Percentiles rank a stretch among this genome's conserved stretches.
Conservation (phyloP, 208 protist genomes). For the Wallacemonas sp. region DNA sequence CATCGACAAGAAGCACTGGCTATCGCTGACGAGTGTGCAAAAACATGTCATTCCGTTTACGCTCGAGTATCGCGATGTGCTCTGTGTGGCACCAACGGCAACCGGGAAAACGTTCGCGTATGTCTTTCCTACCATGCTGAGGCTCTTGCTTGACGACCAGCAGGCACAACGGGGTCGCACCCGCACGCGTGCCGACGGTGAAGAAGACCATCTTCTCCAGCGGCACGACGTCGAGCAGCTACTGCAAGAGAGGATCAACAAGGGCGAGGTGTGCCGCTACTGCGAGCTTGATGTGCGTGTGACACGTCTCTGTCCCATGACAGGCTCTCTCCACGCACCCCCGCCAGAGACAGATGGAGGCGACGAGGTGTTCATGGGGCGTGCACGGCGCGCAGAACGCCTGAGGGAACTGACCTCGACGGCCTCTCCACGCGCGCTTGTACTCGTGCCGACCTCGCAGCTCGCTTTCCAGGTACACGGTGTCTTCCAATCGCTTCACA, state of each 20-base stretch:
- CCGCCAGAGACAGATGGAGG: conserved; percentile 10
- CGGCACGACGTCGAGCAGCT: conserved; percentile 53
- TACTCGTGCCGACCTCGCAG: conserved; percentile 75
- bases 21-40: conserved; percentile 56
- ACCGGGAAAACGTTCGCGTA: conserved; percentile 93
- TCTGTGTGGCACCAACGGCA: conserved; percentile 84
- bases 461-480: conserved; percentile 56
- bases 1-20: conserved; percentile 12
- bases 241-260: conserved; percentile 58
- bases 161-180: background rate
- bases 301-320: conserved; percentile 66
- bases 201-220: conserved; percentile 17
- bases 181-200: background rate
- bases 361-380: conserved; percentile 6
- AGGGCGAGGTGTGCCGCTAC: conserved; percentile 78
- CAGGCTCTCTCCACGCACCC: conserved; percentile 58
- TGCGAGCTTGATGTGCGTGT: conserved; percentile 66
- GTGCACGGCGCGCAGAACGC: conserved; percentile 14
- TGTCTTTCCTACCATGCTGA: conserved; percentile 77
- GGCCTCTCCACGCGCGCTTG: conserved; percentile 60
- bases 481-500: conserved; percentile 46
- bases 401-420: conserved; percentile 43
- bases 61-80: conserved; percentile 75
- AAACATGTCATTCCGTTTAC: conserved; percentile 47
- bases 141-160: conserved; percentile 43